A percentile compares a stretch with the other conserved stretches of the same genome.
These are phyloP conservation scores for Chlorella vulgaris DNA, from an alignment of 139 green algal species.

Conservation along the genomic window DNA sequence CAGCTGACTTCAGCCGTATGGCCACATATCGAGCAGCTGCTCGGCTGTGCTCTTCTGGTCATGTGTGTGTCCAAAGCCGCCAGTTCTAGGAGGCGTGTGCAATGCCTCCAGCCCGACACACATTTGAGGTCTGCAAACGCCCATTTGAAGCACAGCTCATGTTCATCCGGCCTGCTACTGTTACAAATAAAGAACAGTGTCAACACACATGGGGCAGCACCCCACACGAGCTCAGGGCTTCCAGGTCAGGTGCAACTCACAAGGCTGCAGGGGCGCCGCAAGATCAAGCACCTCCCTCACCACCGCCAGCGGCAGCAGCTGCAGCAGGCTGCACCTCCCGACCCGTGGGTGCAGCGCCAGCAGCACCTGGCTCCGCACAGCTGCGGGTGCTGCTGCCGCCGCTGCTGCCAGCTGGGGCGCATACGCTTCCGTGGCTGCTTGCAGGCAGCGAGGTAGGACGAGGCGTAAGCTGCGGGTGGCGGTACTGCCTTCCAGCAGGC, in stretches of 20 bases:
- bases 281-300: slow-evolving; percentile 27
- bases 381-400: slow-evolving; percentile 3
- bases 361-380: slow-evolving; percentile 14
- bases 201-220: neutral
- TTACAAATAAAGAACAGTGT: too few relatives aligned
- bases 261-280: slow-evolving; percentile 35
- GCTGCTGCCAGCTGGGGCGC: slow-evolving; percentile 26
- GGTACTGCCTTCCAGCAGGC: neutral
- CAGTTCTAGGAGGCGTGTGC: too few relatives aligned
- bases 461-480: slow-evolving; percentile 14
- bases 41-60: too few relatives aligned
- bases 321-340: slow-evolving; percentile 37
- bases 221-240: neutral
- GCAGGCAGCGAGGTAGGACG: slow-evolving; percentile 6
- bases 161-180: too few relatives aligned
- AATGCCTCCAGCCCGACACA: too few relatives aligned
- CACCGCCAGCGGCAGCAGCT: slow-evolving; percentile 41
- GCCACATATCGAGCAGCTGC: too few relatives aligned
- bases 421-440: neutral
- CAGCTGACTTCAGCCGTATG: too few relatives aligned
- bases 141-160: too few relatives aligned
- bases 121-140: too few relatives aligned
- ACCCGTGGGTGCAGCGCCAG: slow-evolving; percentile 31
- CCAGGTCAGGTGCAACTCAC: neutral
- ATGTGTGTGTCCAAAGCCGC: too few relatives aligned